Evolutionary conservation across 73 alveolate species (phyloP).

Genomic region (Paramecium octaurelia): DNA sequence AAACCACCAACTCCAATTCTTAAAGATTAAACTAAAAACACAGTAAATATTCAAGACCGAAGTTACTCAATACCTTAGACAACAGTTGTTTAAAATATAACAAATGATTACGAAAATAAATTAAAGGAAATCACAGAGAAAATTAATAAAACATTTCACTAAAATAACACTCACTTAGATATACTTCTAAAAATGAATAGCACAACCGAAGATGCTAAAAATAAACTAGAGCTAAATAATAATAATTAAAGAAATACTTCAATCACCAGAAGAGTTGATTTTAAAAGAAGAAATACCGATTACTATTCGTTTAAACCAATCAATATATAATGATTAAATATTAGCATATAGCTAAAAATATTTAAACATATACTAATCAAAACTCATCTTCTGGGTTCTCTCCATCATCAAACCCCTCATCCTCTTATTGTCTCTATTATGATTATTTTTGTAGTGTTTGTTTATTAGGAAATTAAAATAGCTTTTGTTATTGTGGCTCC

Average conservation of each 20-base stretch:
- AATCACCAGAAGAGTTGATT: slow-evolving; percentile 13
- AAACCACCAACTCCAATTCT: slow-evolving; percentile 12
- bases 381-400: slow-evolving; percentile 16
- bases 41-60: not conserved
- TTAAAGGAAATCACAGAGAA: slow-evolving; percentile 30
- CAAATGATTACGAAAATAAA: not conserved
- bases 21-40: not conserved
- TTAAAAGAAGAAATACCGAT: slow-evolving; percentile 46
- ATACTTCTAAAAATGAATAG: slow-evolving; percentile 14
- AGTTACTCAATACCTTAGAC: not conserved
- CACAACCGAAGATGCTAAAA: not conserved
- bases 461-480: not conserved
- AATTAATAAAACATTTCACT: not conserved
- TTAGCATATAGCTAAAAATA: not conserved
- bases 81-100: not conserved
- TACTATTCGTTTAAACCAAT: not conserved
- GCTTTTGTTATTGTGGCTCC: not conserved
- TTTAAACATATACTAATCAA: not conserved
- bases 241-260: slow-evolving; percentile 2
- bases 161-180: slow-evolving; percentile 10
- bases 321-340: not conserved
- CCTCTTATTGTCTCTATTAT: not conserved
- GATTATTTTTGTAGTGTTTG: not conserved
- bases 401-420: not conserved
- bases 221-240: not conserved